phyloP scores from a whole-genome alignment of 2,329 filamentous ascomycete genomes.

The Sarocladium strictum region DNA sequence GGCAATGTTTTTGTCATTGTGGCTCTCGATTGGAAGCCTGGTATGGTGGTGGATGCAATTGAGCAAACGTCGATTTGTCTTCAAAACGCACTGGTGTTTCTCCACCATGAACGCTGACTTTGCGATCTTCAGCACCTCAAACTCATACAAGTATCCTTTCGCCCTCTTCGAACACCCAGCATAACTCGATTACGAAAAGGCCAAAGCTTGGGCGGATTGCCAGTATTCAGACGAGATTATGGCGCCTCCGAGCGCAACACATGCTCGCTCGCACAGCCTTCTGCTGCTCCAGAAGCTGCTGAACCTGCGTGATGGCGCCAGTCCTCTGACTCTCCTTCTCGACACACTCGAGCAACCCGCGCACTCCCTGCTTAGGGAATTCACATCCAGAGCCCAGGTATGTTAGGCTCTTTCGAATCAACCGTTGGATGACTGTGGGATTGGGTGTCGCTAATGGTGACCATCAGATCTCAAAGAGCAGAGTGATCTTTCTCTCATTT shows the following conservation, averaged over 20 bases:
- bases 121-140: background rate
- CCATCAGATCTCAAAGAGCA: constrained; percentile 52
- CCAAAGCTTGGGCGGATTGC: too few species aligned
- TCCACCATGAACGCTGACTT: background rate
- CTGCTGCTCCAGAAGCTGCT: constrained; percentile 78
- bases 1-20: too few species aligned
- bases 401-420: too few species aligned
- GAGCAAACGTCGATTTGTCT: too few species aligned
- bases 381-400: constrained; percentile 69
- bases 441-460: background rate
- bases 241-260: constrained; percentile 51
- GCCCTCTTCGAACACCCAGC: background rate
- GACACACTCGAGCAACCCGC: constrained; percentile 82
- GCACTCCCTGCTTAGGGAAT: constrained; percentile 63
- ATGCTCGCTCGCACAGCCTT: constrained; percentile 77
- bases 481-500: constrained; percentile 73
- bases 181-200: too few species aligned
- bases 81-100: background rate
- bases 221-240: too few species aligned
- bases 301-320: constrained; percentile 70
- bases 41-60: too few species aligned
- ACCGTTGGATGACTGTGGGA: too few species aligned
- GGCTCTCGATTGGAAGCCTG: too few species aligned
- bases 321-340: constrained; percentile 79
- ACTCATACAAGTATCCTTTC: too few species aligned